Evolutionary conservation across 225 moss, liverwort and hornwort genomes (phyloP).

Genomic region (Straminergon stramineum): DNA sequence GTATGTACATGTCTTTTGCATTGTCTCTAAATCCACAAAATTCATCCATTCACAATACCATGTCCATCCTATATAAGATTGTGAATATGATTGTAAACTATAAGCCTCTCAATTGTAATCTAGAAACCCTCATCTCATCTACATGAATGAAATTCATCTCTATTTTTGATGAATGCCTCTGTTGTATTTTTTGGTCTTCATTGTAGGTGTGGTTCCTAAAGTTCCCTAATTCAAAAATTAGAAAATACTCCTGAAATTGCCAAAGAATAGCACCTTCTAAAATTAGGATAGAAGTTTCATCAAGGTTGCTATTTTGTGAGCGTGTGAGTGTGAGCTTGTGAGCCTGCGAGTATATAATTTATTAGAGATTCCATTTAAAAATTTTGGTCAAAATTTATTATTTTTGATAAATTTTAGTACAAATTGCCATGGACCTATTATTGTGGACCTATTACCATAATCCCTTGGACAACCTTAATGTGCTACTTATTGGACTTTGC

Average conservation of each 20-base stretch:
- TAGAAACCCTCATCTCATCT: background rate
- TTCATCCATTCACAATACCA: background rate
- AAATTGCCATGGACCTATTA: no score
- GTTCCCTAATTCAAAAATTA: background rate
- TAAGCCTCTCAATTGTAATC: accelerated
- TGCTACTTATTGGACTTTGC: no score
- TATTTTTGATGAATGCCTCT: accelerated
- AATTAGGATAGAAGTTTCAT: no score
- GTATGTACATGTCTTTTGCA: background rate
- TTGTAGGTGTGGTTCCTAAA: background rate
- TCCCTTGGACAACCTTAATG: no score
- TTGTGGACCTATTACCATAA: no score
- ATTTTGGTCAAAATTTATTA: no score
- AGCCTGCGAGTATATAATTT: no score
- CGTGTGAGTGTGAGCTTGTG: no score
- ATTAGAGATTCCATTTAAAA: no score
- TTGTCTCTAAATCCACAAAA: background rate
- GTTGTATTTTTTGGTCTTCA: accelerated
- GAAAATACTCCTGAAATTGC: background rate
- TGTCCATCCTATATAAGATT: background rate
- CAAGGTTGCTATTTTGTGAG: no score
- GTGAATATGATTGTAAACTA: accelerated
- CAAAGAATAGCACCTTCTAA: background rate
- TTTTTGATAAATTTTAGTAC: no score
- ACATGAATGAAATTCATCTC: accelerated